These are phyloP conservation scores for Ramaria rubella DNA, from an alignment of 768 basidiomycete genomes.

Conservation along the genomic window DNA sequence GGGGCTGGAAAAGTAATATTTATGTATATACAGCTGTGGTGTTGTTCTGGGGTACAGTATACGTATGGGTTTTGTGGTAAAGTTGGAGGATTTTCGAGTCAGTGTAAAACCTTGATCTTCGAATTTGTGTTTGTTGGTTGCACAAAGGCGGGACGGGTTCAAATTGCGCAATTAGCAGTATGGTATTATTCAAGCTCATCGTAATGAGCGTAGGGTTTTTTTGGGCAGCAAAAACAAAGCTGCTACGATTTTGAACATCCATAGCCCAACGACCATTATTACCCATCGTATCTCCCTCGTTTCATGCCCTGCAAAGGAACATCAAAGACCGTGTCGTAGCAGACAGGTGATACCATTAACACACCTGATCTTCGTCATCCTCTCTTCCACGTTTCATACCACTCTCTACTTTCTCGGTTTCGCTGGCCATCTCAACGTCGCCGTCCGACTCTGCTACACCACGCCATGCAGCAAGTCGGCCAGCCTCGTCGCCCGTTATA, in stretches of 20 bases:
- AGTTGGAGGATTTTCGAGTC: no score
- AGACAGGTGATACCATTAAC: background rate
- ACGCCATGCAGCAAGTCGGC: slow-evolving; percentile 11
- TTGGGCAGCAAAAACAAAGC: no score
- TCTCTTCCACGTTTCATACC: slow-evolving; percentile 4
- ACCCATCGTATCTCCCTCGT: slow-evolving; percentile 4
- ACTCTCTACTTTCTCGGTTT: background rate
- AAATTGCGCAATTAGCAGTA: no score
- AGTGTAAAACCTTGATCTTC: no score
- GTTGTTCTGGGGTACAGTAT: no score
- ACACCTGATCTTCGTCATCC: slow-evolving; percentile 4
- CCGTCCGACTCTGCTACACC: background rate
- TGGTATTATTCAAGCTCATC: no score
- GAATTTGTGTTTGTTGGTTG: no score
- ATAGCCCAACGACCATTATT: background rate
- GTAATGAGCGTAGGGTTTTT: no score
- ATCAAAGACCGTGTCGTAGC: no score
- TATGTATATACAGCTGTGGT: no score
- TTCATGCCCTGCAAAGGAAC: background rate
- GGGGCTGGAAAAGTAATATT: slow-evolving; percentile 34
- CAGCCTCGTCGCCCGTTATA: slow-evolving; percentile 20
- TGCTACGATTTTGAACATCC: background rate
- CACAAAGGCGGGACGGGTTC: no score
- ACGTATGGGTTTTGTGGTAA: no score
- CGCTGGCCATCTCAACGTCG: background rate